A percentile compares a stretch with the other conserved stretches of the same genome.
phyloP scores from a whole-genome alignment of 1,139 yeast genomes.

The Trichomonascaceae sp. region DNA sequence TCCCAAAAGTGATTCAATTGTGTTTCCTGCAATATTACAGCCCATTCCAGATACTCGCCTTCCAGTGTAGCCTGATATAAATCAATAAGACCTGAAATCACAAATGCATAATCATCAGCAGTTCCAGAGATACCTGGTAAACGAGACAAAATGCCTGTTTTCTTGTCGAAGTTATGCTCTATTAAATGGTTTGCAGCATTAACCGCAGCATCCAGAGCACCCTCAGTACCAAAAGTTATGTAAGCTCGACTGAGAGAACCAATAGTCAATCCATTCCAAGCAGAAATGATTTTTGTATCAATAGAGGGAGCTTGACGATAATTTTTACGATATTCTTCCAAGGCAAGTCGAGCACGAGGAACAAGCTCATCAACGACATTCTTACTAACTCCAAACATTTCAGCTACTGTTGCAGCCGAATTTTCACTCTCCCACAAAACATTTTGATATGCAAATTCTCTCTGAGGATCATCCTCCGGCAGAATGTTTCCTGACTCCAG shows the following conservation, averaged over 20 bases:
- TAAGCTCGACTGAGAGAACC: constrained; percentile 34
- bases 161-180: constrained; percentile 21
- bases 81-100: constrained; percentile 33
- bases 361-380: constrained; percentile 21
- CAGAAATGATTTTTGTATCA: constrained; percentile 31
- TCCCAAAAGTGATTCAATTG: constrained; percentile 34
- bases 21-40: constrained; percentile 29
- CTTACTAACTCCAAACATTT: constrained; percentile 29
- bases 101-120: constrained; percentile 35
- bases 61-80: constrained; percentile 32
- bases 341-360: constrained; percentile 20
- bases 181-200: constrained; percentile 27
- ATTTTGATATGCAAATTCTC: constrained; percentile 30
- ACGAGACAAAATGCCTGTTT: constrained; percentile 20
- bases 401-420: constrained; percentile 27
- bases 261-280: constrained; percentile 36
- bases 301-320: constrained; percentile 28
- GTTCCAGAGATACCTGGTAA: constrained; percentile 24
- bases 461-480: constrained; percentile 30
- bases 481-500: constrained; percentile 35
- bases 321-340: constrained; percentile 25
- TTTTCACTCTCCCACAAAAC: constrained; percentile 25
- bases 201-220: constrained; percentile 26
- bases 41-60: constrained; percentile 28
- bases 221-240: constrained; percentile 15